phyloP scores from a whole-genome alignment of 305 asterid species.

The Fraxinus angustifolia region DNA sequence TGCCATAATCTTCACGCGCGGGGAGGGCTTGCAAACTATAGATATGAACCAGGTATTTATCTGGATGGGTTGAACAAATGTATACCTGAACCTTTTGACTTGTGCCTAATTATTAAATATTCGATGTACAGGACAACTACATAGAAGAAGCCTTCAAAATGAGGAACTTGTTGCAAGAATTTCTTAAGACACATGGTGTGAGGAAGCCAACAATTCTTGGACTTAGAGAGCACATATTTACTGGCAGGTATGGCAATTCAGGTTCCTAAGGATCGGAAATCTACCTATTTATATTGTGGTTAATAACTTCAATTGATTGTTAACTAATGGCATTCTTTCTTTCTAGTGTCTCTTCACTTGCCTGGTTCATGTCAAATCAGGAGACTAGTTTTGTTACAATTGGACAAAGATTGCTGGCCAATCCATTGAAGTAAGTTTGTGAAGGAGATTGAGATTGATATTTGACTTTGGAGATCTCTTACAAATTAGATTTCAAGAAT shows the following conservation, averaged over 20 bases:
- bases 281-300: constrained; percentile 9
- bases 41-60: constrained; percentile 91
- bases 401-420: constrained; percentile 93
- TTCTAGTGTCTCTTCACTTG: constrained; percentile 96
- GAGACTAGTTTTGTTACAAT: constrained; percentile 95
- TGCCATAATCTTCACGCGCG: constrained; percentile 95
- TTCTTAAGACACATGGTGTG: constrained; percentile 79
- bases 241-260: constrained; percentile 69
- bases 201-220: constrained; percentile 94
- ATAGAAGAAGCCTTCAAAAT: constrained; percentile 98
- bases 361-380: constrained; percentile 97
- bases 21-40: constrained; percentile 98
- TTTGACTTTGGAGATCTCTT: constrained; percentile 17
- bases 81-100: constrained; percentile 6
- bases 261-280: constrained; percentile 7
- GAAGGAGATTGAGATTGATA: constrained; percentile 4
- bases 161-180: constrained; percentile 95
- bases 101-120: constrained; percentile 19
- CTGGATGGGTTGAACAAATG: constrained; percentile 1
- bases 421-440: constrained; percentile 88
- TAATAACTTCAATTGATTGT: constrained; percentile 16
- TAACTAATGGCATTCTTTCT: constrained; percentile 18
- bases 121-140: constrained; percentile 71
- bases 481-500: constrained; percentile 16
- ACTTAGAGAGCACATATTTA: constrained; percentile 93